A percentile compares a stretch with the other conserved stretches of the same genome.
phyloP scores from a whole-genome alignment of 116 monocot genomes.

The Phalaenopsis hybrid region DNA sequence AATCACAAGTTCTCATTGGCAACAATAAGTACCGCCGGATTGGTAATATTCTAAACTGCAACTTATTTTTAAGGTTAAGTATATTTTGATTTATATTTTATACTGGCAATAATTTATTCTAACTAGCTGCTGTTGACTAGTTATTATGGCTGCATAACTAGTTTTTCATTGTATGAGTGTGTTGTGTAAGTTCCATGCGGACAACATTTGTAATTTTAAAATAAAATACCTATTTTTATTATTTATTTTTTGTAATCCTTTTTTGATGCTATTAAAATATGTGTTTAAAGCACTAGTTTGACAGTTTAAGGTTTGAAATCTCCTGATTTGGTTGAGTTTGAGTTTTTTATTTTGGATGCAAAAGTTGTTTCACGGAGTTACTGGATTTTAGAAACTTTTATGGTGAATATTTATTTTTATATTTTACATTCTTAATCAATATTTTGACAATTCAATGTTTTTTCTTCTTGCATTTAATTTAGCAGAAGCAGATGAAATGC shows the following conservation, averaged over 20 bases:
- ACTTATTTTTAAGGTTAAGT: neutral
- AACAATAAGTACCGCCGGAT: constrained; percentile 28
- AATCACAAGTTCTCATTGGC: constrained; percentile 55
- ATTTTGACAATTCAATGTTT: neutral
- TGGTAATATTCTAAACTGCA: constrained; percentile 31
- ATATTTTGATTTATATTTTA: neutral
- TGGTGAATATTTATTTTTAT: neutral
- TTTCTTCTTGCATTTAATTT: neutral
- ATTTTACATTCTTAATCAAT: neutral
- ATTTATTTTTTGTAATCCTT: neutral
- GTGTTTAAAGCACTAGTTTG: neutral
- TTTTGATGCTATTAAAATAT: neutral
- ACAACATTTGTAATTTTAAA: neutral
- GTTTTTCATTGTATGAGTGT: neutral
- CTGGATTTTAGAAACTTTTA: neutral
- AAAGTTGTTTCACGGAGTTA: neutral
- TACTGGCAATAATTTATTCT: neutral
- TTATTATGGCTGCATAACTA: neutral
- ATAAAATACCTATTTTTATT: neutral
- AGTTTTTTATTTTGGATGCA: neutral
- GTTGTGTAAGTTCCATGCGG: neutral
- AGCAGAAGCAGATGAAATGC: neutral
- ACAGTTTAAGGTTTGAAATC: neutral
- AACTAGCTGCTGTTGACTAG: neutral
- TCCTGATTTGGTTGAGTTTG: neutral